Conservation (phyloP, 306 rosid genomes). For the Prunus persica region DNA sequence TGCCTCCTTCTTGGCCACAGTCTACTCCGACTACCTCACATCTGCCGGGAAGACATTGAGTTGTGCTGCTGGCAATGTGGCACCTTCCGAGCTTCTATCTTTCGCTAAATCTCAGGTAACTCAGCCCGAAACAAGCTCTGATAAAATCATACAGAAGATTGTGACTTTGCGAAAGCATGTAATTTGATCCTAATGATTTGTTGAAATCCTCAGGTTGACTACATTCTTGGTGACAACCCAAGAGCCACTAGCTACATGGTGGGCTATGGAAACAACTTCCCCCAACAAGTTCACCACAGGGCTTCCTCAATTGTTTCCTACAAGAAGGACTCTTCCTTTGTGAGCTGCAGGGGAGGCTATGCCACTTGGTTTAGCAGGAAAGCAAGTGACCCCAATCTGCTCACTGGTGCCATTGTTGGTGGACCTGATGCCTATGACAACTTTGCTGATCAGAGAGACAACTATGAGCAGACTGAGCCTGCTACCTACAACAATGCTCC, state of each 20-base stretch:
- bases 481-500: constrained; percentile 99
- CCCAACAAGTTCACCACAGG: constrained; percentile 85
- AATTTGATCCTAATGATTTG: constrained; percentile 4
- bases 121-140: background rate
- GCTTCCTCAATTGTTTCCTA: constrained; percentile 89
- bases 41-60: constrained; percentile 47
- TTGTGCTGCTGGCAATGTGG: constrained; percentile 61
- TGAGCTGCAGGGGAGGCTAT: constrained; percentile 88
- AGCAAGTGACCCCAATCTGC: constrained; percentile 75
- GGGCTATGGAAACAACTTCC: constrained; percentile 87
- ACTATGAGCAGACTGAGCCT: constrained; percentile 95
- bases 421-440: constrained; percentile 98
- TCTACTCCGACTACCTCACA: constrained; percentile 82
- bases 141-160: background rate
- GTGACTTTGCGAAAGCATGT: background rate
- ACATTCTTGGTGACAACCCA: constrained; percentile 94
- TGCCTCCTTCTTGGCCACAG: constrained; percentile 75
- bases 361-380: constrained; percentile 84
- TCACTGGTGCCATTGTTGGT: constrained; percentile 88
- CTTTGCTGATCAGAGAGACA: constrained; percentile 93
- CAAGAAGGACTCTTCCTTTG: constrained; percentile 71
- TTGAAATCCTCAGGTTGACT: constrained; percentile 61
- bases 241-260: constrained; percentile 96
- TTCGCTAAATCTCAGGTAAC: constrained; percentile 82
- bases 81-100: constrained; percentile 62